Base-by-base conservation (phyloP, 2,329 filamentous ascomycete genomes). In the Alternaria incomplexa region DNA sequence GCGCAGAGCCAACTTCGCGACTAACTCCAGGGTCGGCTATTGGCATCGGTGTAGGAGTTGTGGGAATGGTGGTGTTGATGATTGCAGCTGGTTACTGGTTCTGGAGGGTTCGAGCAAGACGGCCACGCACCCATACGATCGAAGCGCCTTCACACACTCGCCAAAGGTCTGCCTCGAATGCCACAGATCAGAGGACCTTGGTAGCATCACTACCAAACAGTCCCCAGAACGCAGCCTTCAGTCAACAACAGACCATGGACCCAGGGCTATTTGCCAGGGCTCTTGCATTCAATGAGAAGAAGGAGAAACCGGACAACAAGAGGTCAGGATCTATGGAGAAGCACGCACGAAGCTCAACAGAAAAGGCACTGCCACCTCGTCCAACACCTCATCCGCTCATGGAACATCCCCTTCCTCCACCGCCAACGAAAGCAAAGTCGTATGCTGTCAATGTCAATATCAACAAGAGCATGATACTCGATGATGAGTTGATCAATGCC, bases 391-490 rank as follows among this genome's bases (percentile, higher is more conserved):
- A 60, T 54, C 67, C 67, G 17, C 63, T 62, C 7, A 60, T 46
- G 22, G 59, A 66, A 23, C 62, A 63, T 43, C 63, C 67, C 11
- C 65, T 73, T 23, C 67, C 70, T 4, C 55, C 60, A 13, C 59
- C 66, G 20, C 71, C 71, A n/a, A 52, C 56, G 7, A 64, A 69
- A 46, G 55, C 69, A 23, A 69, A 58, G 48, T 57, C 62, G 13
- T 73, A 73, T 51, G 69, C 72, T 4, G 61, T 74, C 26, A 74
- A 74, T 11, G 72, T 74, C 44, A 74, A 67, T 28, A 74, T 74
- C 54, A 72, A 73, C 52, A 74, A 74, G 56, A 74, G 72, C 62
- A 74, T 72, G 67, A 71, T 74, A 2, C 72, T 74, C 28, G 72
- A 74, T 26, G 70, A 74, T 23, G 61, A 68, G 20, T 66, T 68